These are phyloP conservation scores for Stylonectria norvegica DNA, from an alignment of 2,329 filamentous ascomycete genomes.

Conservation along the genomic window DNA sequence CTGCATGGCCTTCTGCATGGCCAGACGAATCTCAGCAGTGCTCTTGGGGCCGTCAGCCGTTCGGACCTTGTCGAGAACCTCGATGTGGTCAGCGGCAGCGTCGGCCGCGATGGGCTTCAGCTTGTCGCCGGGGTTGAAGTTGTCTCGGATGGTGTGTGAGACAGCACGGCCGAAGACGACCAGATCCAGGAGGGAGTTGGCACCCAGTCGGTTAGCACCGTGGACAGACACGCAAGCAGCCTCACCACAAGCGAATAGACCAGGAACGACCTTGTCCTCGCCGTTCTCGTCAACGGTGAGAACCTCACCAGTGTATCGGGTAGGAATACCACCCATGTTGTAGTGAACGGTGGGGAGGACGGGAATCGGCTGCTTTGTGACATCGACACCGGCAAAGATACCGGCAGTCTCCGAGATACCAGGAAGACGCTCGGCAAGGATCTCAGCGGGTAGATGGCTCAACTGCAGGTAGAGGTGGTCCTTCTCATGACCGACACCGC, in stretches of 20 bases:
- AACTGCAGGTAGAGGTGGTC: slow-evolving; percentile 99
- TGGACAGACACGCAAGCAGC: slow-evolving; percentile 97
- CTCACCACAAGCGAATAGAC: slow-evolving; percentile 94
- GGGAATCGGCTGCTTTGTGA: slow-evolving; percentile 94
- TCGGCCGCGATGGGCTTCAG: slow-evolving; percentile 79
- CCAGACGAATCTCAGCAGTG: slow-evolving; percentile 81
- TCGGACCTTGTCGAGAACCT: slow-evolving; percentile 79
- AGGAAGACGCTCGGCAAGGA: slow-evolving; percentile 92
- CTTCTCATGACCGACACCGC: slow-evolving; percentile 94
- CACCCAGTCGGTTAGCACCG: slow-evolving; percentile 94
- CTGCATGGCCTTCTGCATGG: slow-evolving; percentile 99
- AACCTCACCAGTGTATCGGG: slow-evolving; percentile 95
- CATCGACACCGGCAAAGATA: slow-evolving; percentile 96
- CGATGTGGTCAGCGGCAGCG: slow-evolving; percentile 83
- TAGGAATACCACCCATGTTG: slow-evolving; percentile 99
- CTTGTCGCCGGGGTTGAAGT: slow-evolving; percentile 77
- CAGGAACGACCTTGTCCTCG: slow-evolving; percentile 88
- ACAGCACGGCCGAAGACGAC: slow-evolving; percentile 98
- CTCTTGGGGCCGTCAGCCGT: slow-evolving; percentile 80
- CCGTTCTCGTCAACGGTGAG: slow-evolving; percentile 81
- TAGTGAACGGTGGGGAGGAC: slow-evolving; percentile 97
- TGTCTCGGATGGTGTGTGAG: slow-evolving; percentile 94
- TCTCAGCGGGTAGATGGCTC: slow-evolving; percentile 86
- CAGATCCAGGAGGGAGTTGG: slow-evolving; percentile 96
- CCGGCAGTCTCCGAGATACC: slow-evolving; percentile 98